These are phyloP conservation scores for Xylaria sp. DNA, from an alignment of 2,329 filamentous ascomycete genomes.

Conservation along the genomic window DNA sequence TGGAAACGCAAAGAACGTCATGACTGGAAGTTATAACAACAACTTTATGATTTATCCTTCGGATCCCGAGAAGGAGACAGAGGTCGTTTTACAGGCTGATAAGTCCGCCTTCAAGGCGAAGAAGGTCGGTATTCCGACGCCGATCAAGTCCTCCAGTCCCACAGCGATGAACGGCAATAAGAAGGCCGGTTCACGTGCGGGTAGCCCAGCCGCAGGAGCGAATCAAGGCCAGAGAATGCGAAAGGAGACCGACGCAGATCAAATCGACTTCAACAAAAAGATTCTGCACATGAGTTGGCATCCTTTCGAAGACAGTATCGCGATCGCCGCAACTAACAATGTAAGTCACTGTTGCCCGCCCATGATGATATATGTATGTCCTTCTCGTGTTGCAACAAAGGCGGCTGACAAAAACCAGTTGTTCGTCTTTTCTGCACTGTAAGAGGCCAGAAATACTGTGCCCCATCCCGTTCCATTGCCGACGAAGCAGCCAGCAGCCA, in stretches of 20 bases:
- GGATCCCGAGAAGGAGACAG: slow-evolving; percentile 90
- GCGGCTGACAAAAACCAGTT: slow-evolving; percentile 45
- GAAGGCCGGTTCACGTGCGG: slow-evolving; percentile 82
- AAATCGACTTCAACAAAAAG: slow-evolving; percentile 99
- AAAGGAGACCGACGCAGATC: slow-evolving; percentile 97
- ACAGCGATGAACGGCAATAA: slow-evolving; percentile 67
- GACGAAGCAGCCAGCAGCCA: neutral
- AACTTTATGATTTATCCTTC: slow-evolving; percentile 99
- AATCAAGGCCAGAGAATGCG: slow-evolving; percentile 90
- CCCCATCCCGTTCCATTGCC: neutral
- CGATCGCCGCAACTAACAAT: slow-evolving; percentile 98
- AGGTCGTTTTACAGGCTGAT: slow-evolving; percentile 94
- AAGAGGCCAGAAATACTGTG: slow-evolving; percentile 26
- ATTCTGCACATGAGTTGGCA: slow-evolving; percentile 99
- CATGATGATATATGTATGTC: neutral
- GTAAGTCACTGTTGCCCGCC: slow-evolving; percentile 52
- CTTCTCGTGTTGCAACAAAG: neutral
- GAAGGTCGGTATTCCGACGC: slow-evolving; percentile 96
- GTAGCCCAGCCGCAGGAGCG: slow-evolving; percentile 71
- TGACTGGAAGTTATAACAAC: slow-evolving; percentile 99
- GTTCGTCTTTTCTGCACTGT: slow-evolving; percentile 75
- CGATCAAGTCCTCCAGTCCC: slow-evolving; percentile 80
- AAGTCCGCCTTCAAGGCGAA: slow-evolving; percentile 99
- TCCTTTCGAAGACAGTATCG: slow-evolving; percentile 98
- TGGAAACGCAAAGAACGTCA: slow-evolving; percentile 95